Evolutionary conservation across 2,329 filamentous ascomycete genomes (phyloP).

Genomic region (Botrytis sinoallii): DNA sequence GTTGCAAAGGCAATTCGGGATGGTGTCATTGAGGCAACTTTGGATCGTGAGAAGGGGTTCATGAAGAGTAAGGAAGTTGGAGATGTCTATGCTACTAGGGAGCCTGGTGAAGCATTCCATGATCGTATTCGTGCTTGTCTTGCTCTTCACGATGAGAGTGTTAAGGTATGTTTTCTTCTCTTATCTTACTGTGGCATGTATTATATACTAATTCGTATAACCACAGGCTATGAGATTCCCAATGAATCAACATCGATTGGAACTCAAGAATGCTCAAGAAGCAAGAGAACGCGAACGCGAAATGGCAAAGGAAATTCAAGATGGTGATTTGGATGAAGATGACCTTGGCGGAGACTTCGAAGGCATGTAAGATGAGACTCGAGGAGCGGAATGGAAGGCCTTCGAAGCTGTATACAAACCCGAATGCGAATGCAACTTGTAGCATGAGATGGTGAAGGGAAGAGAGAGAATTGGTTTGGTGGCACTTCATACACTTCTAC

Average conservation of each 20-base stretch:
- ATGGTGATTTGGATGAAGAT: conserved; percentile 94
- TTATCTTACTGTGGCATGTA: background rate
- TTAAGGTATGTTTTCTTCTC: conserved; percentile 65
- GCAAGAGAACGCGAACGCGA: conserved; percentile 95
- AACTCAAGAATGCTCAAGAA: conserved; percentile 97
- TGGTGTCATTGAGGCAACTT: conserved; percentile 90
- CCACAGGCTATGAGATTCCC: conserved; percentile 92
- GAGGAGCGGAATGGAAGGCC: background rate
- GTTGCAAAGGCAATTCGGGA: conserved; percentile 98
- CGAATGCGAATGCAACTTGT: conserved; percentile 10
- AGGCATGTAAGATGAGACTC: conserved; percentile 66
- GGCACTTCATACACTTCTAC: conserved; percentile 29
- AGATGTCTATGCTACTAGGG: conserved; percentile 92
- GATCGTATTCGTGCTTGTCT: conserved; percentile 92
- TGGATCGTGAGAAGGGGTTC: conserved; percentile 91
- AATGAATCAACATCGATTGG: conserved; percentile 97
- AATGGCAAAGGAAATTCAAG: conserved; percentile 97
- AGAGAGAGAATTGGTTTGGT: conserved; percentile 27
- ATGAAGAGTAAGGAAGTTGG: conserved; percentile 98
- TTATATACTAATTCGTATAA: conserved; percentile 10
- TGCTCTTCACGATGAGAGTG: conserved; percentile 91
- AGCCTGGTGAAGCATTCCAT: conserved; percentile 96
- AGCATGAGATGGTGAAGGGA: background rate
- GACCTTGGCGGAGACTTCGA: conserved; percentile 96
- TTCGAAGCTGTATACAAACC: conserved; percentile 10